A percentile compares a stretch with the other conserved stretches of the same genome.
Conservation (phyloP, 2,329 filamentous ascomycete species). For the Calonectria fujianensis region DNA sequence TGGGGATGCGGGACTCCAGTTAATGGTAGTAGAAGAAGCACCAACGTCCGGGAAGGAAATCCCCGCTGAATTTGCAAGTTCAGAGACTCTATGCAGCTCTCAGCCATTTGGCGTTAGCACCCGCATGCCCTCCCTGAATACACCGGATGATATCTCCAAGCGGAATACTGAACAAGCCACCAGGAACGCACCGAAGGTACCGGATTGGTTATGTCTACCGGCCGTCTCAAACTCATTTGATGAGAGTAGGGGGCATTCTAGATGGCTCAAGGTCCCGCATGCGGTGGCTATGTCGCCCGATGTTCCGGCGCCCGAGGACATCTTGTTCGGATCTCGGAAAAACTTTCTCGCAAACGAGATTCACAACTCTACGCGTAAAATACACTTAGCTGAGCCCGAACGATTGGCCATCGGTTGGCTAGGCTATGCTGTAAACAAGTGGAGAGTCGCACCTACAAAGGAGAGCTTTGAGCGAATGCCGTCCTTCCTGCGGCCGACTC, state of each 20-base stretch:
- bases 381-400: not conserved
- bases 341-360: not conserved
- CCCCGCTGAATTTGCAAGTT: not conserved
- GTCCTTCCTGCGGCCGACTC: not conserved
- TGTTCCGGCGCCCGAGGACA: not conserved
- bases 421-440: not conserved
- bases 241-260: not conserved
- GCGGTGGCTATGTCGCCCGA: not conserved
- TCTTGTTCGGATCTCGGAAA: not conserved
- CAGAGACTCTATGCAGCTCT: not conserved
- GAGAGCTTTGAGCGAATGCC: not conserved
- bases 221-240: not conserved
- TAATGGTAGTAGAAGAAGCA: not conserved
- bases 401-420: not conserved
- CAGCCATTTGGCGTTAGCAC: not conserved
- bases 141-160: not conserved
- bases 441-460: not conserved
- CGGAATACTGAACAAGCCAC: not conserved
- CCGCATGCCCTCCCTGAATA: not conserved
- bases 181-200: not conserved
- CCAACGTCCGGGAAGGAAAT: not conserved
- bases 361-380: not conserved
- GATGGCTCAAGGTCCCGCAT: not conserved
- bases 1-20: not conserved
- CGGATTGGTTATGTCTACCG: not conserved